Evolutionary conservation across 202 grass and related monocot genomes (phyloP).

Genomic region (Brachypodium distachyon): DNA sequence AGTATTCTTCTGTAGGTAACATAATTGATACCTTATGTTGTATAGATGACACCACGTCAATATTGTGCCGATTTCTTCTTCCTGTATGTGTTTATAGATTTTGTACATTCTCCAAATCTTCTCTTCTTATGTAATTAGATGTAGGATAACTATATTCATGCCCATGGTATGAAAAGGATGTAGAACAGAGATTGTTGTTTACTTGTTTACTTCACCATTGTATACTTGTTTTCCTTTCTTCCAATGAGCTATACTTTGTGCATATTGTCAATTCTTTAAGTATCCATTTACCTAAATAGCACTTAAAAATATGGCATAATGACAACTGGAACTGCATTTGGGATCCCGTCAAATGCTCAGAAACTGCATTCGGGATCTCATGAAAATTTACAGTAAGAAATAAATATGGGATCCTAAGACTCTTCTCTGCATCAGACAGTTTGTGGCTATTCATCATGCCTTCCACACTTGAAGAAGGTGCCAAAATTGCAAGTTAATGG

Average conservation of each 20-base stretch:
- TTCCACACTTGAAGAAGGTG: background rate
- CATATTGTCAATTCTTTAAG: background rate
- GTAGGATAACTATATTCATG: background rate
- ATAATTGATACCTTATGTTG: background rate
- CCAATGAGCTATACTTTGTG: background rate
- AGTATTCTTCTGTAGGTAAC: background rate
- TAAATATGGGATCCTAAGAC: background rate
- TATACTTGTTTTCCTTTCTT: background rate
- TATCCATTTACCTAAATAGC: background rate
- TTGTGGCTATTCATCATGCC: too few relatives aligned
- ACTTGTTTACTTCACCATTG: background rate
- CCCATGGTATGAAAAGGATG: background rate
- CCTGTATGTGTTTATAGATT: background rate
- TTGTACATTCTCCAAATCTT: background rate
- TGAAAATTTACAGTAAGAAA: background rate
- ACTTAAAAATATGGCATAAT: background rate
- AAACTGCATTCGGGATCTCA: background rate
- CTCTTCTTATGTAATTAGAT: background rate
- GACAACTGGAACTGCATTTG: too few relatives aligned
- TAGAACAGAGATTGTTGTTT: background rate
- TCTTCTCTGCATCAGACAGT: too few relatives aligned
- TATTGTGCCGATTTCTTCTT: background rate
- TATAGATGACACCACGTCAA: background rate
- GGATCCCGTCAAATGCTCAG: background rate
- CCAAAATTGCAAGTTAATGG: background rate